phyloP scores from a whole-genome alignment of 768 basidiomycete species.

The Termitomyces sp. region DNA sequence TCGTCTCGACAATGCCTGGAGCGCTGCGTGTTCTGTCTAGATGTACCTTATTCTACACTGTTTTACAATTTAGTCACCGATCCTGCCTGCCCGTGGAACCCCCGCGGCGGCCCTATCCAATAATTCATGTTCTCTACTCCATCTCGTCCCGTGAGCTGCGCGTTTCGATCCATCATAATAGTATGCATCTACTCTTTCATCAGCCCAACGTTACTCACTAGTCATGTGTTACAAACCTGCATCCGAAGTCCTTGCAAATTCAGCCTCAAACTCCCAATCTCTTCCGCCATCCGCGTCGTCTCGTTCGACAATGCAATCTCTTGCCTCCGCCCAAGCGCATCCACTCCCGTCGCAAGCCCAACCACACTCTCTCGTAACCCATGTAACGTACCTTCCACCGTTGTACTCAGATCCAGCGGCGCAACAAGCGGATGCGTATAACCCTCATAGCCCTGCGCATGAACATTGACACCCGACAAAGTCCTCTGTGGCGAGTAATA shows the following conservation, averaged over 20 bases:
- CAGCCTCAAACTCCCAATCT: conserved; percentile 62
- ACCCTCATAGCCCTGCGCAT: neutral
- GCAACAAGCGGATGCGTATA: conserved; percentile 32
- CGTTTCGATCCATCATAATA: conserved; percentile 74
- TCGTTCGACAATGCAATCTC: conserved; percentile 70
- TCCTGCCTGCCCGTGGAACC: conserved; percentile 14
- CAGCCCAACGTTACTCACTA: neutral
- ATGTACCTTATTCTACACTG: neutral
- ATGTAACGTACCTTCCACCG: conserved; percentile 55
- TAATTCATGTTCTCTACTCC: conserved; percentile 14
- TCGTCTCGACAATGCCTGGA: conserved; percentile 69
- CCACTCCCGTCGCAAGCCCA: conserved; percentile 52
- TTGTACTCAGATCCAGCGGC: conserved; percentile 56
- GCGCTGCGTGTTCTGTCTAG: conserved; percentile 15
- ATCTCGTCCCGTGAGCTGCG: conserved; percentile 43
- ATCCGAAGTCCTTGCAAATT: conserved; percentile 73
- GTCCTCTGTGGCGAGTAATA: neutral
- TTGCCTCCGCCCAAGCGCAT: conserved; percentile 53
- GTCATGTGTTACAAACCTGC: conserved; percentile 45
- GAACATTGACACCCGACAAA: neutral
- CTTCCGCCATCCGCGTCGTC: conserved; percentile 65
- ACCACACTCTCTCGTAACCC: conserved; percentile 57
- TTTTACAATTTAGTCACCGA: conserved; percentile 26
- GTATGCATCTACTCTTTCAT: conserved; percentile 43
- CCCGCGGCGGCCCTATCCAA: conserved; percentile 11